Evolutionary conservation across 805 yeast genomes (phyloP), one percentile per base, ranked within the genome.

Genomic region (Kodamaea kakaduensis): DNA sequence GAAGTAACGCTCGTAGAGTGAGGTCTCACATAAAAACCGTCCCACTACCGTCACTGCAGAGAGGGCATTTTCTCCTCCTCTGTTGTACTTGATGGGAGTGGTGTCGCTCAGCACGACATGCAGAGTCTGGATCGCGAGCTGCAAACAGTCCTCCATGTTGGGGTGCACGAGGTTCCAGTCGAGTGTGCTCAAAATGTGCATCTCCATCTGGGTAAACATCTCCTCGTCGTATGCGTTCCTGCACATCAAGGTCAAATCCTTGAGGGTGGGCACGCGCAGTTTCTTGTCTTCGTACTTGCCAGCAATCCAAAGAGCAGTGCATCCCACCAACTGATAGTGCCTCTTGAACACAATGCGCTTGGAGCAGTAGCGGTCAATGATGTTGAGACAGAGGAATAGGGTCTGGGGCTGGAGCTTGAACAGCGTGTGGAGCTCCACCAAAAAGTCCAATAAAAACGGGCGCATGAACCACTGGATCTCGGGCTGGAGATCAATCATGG

Each of bases 261-360:
- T 61, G 32, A 76, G 58, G 3, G 77, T 73, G 16, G 81, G 81
- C 4, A 76, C 78, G 37, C 81, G 59, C 31, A 69, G 63, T 52
- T 76, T 76, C 48, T 76, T 76, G 48, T 76, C 81, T 50, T 76
- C 81, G 51, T 75, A 76, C 50, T 67, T 66, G 29, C 64, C 68
- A 17, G 74, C 71, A 29, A 69, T 66, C 71, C 69, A 69, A 32
- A 64, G 61, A 14, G 71, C 71, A 21, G 70, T 67, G 50, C 70
- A 67, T 4, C 70, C 72, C 17, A 67, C 74, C 41, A 65, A 53
- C 49, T 65, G 74, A 47, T 66, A 69, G 50, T 65, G 73, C 41
- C 71, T 57, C 49, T 67, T 67, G 48, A 67, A 67, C 13, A 67
- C 73, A 15, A 67, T 64, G 40, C 73, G 50, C 43, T 65, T 65